Conservation (phyloP, 2,329 filamentous ascomycete genomes). For the Arachnomyces sp. region DNA sequence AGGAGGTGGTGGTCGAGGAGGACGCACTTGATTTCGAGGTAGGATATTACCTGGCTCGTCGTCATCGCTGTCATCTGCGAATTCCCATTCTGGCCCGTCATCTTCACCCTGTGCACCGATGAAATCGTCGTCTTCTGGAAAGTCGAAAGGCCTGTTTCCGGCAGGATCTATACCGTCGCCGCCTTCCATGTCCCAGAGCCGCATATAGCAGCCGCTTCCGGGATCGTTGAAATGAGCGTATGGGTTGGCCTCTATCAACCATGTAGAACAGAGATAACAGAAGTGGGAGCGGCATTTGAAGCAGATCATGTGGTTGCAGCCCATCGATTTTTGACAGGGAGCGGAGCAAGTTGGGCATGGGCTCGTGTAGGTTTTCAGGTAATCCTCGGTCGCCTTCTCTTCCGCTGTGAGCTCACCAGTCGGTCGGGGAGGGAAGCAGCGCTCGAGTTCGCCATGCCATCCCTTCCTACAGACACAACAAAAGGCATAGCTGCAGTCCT, state of each 20-base stretch:
- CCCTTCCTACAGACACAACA: slow-evolving; percentile 65
- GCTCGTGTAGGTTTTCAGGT: slow-evolving; percentile 71
- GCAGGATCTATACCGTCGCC: slow-evolving; percentile 54
- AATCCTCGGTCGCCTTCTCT: slow-evolving; percentile 79
- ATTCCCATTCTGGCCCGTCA: slow-evolving; percentile 12
- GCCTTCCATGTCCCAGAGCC: slow-evolving; percentile 80
- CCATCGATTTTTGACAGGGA: slow-evolving; percentile 80
- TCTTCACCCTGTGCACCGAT: slow-evolving; percentile 11
- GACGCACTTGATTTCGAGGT: slow-evolving; percentile 22
- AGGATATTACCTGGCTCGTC: slow-evolving; percentile 24
- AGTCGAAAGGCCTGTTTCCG: too few relatives aligned
- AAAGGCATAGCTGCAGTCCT: slow-evolving; percentile 83
- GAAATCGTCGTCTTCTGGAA: slow-evolving; percentile 34
- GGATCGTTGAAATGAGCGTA: slow-evolving; percentile 79
- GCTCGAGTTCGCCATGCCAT: slow-evolving; percentile 92
- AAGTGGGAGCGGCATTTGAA: slow-evolving; percentile 85
- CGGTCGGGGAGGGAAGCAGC: slow-evolving; percentile 56
- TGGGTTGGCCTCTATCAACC: slow-evolving; percentile 71
- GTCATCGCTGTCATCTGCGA: slow-evolving; percentile 18
- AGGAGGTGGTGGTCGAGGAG: slow-evolving; percentile 33
- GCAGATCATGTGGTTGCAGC: slow-evolving; percentile 96
- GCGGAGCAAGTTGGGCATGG: slow-evolving; percentile 81
- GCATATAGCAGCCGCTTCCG: slow-evolving; percentile 66
- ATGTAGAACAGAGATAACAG: slow-evolving; percentile 88
- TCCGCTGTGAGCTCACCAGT: slow-evolving; percentile 66